Evolutionary conservation across 1,284 basidiomycete species (phyloP).

Genomic region (Takashimella tepidaria): DNA sequence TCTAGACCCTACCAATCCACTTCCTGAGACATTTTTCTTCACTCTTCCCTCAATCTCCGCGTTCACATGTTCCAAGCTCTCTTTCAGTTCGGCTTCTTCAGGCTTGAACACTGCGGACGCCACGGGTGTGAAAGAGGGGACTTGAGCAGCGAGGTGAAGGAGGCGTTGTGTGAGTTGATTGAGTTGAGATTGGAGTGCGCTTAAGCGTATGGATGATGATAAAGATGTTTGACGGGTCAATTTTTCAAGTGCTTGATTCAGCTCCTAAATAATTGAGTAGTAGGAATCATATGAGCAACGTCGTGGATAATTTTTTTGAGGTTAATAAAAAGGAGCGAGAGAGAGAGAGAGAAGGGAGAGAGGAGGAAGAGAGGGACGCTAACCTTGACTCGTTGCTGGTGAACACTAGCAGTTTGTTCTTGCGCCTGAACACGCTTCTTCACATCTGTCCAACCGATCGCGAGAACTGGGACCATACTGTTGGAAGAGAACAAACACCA

Average conservation of each 20-base stretch:
- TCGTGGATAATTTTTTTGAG: constrained; percentile 3
- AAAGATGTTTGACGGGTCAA: constrained; percentile 64
- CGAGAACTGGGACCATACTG: constrained; percentile 77
- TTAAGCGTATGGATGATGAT: constrained; percentile 64
- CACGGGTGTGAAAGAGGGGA: constrained; percentile 72
- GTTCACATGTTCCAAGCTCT: constrained; percentile 66
- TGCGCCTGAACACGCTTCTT: constrained; percentile 76
- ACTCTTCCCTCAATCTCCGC: constrained; percentile 60
- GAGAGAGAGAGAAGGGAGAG: not conserved
- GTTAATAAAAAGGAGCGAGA: constrained; percentile 2
- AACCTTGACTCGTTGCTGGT: constrained; percentile 65
- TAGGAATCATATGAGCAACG: not conserved
- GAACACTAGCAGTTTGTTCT: constrained; percentile 60
- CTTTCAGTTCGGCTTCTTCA: constrained; percentile 69
- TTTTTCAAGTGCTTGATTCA: constrained; percentile 60
- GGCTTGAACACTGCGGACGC: constrained; percentile 72
- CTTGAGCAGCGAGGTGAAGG: constrained; percentile 64
- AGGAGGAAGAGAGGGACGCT: too few relatives aligned
- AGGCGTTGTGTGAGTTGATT: constrained; percentile 70
- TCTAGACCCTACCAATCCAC: not conserved
- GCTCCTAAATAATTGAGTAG: constrained; percentile 53
- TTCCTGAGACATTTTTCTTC: not conserved
- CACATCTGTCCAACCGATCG: constrained; percentile 74
- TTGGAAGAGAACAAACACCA: not conserved
- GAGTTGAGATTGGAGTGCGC: constrained; percentile 62